phyloP scores from a whole-genome alignment of 2,329 filamentous ascomycete genomes.

The Drechslerella dactyloides region DNA sequence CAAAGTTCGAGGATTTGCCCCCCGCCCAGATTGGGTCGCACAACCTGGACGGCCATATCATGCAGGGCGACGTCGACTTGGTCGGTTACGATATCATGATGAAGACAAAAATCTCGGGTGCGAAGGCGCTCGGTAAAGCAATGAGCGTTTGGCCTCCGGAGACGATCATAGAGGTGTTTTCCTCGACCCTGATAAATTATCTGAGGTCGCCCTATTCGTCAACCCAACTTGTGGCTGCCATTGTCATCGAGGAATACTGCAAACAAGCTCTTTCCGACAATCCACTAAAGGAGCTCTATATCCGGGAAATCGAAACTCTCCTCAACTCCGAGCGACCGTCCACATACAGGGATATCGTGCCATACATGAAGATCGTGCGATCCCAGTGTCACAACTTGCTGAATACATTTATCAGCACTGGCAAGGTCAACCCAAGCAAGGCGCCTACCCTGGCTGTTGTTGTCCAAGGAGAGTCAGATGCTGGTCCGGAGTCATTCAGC shows the following conservation, averaged over 20 bases:
- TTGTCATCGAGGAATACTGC: slow-evolving; percentile 88
- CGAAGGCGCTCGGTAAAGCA: slow-evolving; percentile 82
- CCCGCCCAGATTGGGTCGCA: slow-evolving; percentile 71
- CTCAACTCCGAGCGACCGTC: slow-evolving; percentile 80
- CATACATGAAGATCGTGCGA: slow-evolving; percentile 84
- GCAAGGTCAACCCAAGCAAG: slow-evolving; percentile 76
- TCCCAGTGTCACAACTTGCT: slow-evolving; percentile 90
- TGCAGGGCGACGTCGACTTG: slow-evolving; percentile 93
- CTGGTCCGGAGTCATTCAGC: slow-evolving; percentile 90
- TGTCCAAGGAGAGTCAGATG: slow-evolving; percentile 89
- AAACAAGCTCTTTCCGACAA: slow-evolving; percentile 62
- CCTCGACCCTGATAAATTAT: slow-evolving; percentile 68
- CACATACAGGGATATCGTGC: slow-evolving; percentile 88
- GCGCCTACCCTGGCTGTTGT: slow-evolving; percentile 84
- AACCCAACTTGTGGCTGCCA: slow-evolving; percentile 80
- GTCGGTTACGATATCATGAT: slow-evolving; percentile 88
- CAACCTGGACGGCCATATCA: slow-evolving; percentile 97
- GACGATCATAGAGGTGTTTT: slow-evolving; percentile 68
- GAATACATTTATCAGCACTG: slow-evolving; percentile 88
- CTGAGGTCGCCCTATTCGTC: slow-evolving; percentile 79
- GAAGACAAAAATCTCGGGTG: slow-evolving; percentile 84
- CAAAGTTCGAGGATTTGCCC: slow-evolving; percentile 76
- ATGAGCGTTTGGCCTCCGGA: slow-evolving; percentile 76
- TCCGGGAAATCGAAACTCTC: slow-evolving; percentile 72
- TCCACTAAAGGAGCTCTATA: slow-evolving; percentile 64